Evolutionary conservation across 2,329 filamentous ascomycete genomes (phyloP), one percentile per base, ranked within the genome.

Genomic region (Xylogone sp.): DNA sequence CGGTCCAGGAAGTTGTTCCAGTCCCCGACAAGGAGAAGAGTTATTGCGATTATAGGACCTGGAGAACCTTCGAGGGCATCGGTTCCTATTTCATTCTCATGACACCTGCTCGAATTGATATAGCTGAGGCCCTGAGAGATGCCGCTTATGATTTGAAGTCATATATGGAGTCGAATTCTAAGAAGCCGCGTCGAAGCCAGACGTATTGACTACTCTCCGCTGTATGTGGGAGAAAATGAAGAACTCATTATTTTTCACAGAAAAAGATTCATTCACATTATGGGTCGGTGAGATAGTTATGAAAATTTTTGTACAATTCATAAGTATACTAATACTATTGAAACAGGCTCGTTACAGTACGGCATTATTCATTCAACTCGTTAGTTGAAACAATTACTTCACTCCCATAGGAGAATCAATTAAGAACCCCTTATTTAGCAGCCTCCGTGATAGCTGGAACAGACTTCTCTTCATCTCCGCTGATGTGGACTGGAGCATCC

Each of bases 31-130:
- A 54, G 9, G 50, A 50, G 6, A 27, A 27, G 10, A 51, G 43
- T 12, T 21, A 50, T 20, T 62, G 56, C 42, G 59, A 62, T 43
- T 61, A 59, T 45, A 49, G 59, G 21, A 57, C 50, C 12, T 61
- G 50, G 44, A 45, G 49, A 8, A 62, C 58, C 2, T 9, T 55
- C 13, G 42, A 52, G 18, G 60, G 59, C 8, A 10, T 59, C 9
- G 60, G 53, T 45, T 54, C 58, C 9, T 61, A 59, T 46, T 60
- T 56, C 45, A 50, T 56, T 13, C 47, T 59, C 16, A 46, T 59
- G 22, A 55, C 52, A 9, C 34, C 34, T 39, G 45, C 53, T 10
- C 46, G 42, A 20, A 56, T 55, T 39, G 59, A 62, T 12, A 42
- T 60, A 20, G 13, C 12, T 13, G 56, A 56, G 1, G 43, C 24